Evolutionary conservation across 176 grass and related monocot genomes (phyloP).

Genomic region (Thalia dealbata): DNA sequence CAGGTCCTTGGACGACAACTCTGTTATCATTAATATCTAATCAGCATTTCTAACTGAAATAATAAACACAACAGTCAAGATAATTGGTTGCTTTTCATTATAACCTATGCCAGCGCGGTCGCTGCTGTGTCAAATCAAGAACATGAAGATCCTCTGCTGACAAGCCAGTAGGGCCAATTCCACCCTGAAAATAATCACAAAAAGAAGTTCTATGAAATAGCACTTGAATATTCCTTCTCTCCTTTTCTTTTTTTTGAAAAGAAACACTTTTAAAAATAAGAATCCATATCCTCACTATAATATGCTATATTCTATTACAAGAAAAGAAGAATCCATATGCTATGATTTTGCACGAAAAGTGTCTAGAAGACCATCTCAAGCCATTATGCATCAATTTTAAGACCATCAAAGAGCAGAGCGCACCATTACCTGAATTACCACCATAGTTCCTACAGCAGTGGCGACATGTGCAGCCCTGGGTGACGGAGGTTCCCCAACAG

Average conservation of each 20-base stretch:
- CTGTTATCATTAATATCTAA: conserved; percentile 23
- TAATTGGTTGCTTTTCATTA: conserved; percentile 8
- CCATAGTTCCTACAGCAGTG: conserved; percentile 96
- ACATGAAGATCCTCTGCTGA: conserved; percentile 99
- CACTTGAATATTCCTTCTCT: not conserved
- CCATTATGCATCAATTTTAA: not conserved
- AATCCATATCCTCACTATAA: too few relatives aligned
- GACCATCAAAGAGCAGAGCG: not conserved
- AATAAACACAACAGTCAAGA: not conserved
- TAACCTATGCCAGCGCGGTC: conserved; percentile 90
- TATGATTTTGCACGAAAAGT: not conserved
- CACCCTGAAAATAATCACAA: conserved; percentile 49
- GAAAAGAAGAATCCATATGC: not conserved
- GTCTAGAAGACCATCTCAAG: not conserved
- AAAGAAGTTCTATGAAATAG: not conserved
- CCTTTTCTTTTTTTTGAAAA: too few relatives aligned
- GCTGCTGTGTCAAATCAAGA: conserved; percentile 76
- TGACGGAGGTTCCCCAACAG: conserved; percentile 86
- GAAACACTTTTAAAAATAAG: too few relatives aligned
- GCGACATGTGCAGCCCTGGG: conserved; percentile 98
- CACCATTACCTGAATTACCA: conserved; percentile 79
- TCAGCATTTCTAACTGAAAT: not conserved
- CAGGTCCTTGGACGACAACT: conserved; percentile 91
- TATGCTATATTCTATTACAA: not conserved
- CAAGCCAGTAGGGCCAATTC: conserved; percentile 92